Evolutionary conservation across 257 asterid species (phyloP).

Genomic region (Hygrophila difformis): DNA sequence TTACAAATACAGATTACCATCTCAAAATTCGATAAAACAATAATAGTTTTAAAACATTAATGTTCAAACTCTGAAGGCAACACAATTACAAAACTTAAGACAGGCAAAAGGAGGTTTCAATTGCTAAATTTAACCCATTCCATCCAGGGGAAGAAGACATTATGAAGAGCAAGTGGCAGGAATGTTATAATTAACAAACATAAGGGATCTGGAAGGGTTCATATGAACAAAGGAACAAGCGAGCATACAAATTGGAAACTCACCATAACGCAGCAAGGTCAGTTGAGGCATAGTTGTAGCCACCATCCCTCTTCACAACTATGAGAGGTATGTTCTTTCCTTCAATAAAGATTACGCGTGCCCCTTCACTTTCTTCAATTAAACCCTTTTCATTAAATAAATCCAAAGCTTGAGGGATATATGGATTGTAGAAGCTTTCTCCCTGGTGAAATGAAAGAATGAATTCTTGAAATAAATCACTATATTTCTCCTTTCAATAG

Average conservation of each 20-base stretch:
- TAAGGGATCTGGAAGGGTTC: not conserved
- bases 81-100: too few relatives aligned
- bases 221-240: too few relatives aligned
- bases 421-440: slow-evolving; percentile 91
- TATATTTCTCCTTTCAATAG: too few relatives aligned
- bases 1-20: not conserved
- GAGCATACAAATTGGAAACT: slow-evolving; percentile 18
- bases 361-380: slow-evolving; percentile 86
- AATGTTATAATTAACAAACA: not conserved
- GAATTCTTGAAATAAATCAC: too few relatives aligned
- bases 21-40: too few relatives aligned
- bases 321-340: slow-evolving; percentile 75
- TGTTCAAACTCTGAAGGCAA: not conserved
- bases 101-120: too few relatives aligned
- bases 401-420: slow-evolving; percentile 56
- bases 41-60: too few relatives aligned
- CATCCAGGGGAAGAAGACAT: not conserved
- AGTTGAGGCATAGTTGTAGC: slow-evolving; percentile 89
- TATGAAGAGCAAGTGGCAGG: slow-evolving; percentile 2
- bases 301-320: slow-evolving; percentile 93
- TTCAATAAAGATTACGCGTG: slow-evolving; percentile 83
- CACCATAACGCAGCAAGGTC: slow-evolving; percentile 89
- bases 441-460: slow-evolving; percentile 36
- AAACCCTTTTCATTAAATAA: slow-evolving; percentile 51
- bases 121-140: not conserved